Evolutionary conservation across 257 asterid species (phyloP), one percentile per base, ranked within the genome.

Genomic region (Primulina eburnea): DNA sequence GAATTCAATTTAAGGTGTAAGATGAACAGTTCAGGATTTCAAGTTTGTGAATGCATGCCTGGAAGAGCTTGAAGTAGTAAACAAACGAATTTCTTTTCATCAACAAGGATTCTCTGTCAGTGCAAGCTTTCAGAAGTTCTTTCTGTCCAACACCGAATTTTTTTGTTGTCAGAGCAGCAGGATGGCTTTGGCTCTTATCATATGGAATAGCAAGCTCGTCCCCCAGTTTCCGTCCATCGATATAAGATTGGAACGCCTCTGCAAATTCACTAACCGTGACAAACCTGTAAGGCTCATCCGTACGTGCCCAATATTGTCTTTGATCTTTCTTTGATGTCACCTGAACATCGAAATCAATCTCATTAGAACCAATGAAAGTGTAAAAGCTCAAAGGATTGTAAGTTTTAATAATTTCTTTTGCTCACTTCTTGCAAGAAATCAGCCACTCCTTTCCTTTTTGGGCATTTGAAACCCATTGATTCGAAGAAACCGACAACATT

Each of bases 121-220:
- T 64, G 65, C 84, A 81, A 33, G 89, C 90, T 81, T 85, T 87
- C 74, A 89, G 60, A 60, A 89, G 83, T 38, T 82, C 90, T 68
- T 66, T 84, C 66, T 75, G 72, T 53, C 86, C 85, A 16, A 85
- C 78, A 40, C 94, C 87, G 20, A 81, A 89, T 71, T 76, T 81
- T 62, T 81, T 37, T 9, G 82, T 82, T 12, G 94, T 75, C 77
- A 89, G 77, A 74, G 96, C 93, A 1, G 96, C 96, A 4, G 92
- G 94, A 71, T 89, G 96, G 76, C 82, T 81, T 80, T 81, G 85
- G 67, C 67, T 87, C 84, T 71, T 89, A 55, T 89, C 92, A 17
- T 73, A 87, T 17, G 92, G 87, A 50, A 47, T 67, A 34, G 82
- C 87, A 38, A 89, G 87, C 68, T 89, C 90, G 5, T 82, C 87